Evolutionary conservation across 805 yeast genomes (phyloP), one percentile per base, ranked within the genome.

Genomic region (Yamadazyma paraphyllophila): DNA sequence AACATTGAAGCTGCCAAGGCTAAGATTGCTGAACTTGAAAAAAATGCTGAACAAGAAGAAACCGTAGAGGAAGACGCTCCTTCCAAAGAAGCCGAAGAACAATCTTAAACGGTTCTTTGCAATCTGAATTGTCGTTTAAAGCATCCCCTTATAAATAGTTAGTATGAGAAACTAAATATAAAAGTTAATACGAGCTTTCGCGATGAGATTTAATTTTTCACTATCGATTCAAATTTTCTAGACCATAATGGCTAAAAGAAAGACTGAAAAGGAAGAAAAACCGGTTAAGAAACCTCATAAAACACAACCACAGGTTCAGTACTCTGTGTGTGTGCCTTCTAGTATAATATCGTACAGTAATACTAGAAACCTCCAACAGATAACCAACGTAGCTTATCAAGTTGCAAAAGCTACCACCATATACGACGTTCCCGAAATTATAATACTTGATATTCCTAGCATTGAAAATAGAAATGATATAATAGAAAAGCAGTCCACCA

Each of bases 1-100:
- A 85, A 86, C 65, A 74, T 86, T 53, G 87, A 78, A 58, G 77
- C 77, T 53, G 96, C 94, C 41, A 82, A 88, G 71, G 84, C 82
- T 46, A 85, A 85, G 65, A 78, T 88, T 53, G 85, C 83, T 50
- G 76, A 83, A 61, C 67, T 88, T 50, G 84, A 83, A 60, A 77
- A 76, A 43, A 73, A 69, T 41, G 79, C 59, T 36, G 64, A 54
- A 33, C 58, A 48, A 27, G 43, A 13, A n/a, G 35, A 41, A 16
- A 27, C 39, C 29, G 30, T 37, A 15, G 42, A 43, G 24, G 43
- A 15, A 6, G 42, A 33, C 3, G 16, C 36, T 33, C 24, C 24
- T 20, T 20, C 24, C 24, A 20, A 20, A 20, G 24, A 20, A 20
- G 24, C 24, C 24, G 24, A 20, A 20, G 24, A 20, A 20, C 24